Percentiles rank a stretch among this genome's conserved stretches.
Evolutionary conservation across 495 filamentous ascomycete species (phyloP).

Genomic region (Durotheca rogersii): DNA sequence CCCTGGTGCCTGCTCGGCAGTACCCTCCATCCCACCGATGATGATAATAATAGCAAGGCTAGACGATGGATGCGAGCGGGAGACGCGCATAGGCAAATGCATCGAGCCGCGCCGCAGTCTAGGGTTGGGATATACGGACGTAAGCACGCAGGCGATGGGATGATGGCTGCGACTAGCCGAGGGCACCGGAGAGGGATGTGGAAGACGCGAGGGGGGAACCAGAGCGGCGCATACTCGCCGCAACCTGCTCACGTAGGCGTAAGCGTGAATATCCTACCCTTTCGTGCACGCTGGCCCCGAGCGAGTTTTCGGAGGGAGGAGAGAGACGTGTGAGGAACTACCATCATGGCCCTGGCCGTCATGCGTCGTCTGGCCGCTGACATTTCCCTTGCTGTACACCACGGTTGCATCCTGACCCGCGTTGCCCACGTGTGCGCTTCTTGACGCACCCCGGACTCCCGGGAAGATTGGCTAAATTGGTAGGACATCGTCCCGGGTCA

Average conservation of each 20-base stretch:
- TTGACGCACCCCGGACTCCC: slow-evolving; percentile 26
- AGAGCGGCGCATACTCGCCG: no score
- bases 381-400: slow-evolving; percentile 8
- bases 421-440: slow-evolving; percentile 27
- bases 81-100: slow-evolving; percentile 23
- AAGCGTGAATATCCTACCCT: no score
- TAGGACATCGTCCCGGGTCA: background rate
- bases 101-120: slow-evolving; percentile 26
- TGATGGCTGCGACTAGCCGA: slow-evolving; percentile 21
- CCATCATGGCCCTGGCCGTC: background rate
- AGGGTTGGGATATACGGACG: slow-evolving; percentile 24
- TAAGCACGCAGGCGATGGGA: slow-evolving; percentile 12
- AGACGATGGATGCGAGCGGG: slow-evolving; percentile 4
- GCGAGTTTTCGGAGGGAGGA: slow-evolving; percentile 3
- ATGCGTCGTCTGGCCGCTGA: slow-evolving; percentile 5
- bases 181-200: background rate
- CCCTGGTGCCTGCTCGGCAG: slow-evolving; percentile 4
- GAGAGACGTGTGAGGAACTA: slow-evolving; percentile 7
- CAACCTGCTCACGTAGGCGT: no score
- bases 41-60: background rate
- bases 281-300: no score
- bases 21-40: background rate
- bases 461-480: slow-evolving; percentile 7
- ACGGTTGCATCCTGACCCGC: slow-evolving; percentile 29
- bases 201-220: background rate